Base-by-base conservation (phyloP, 2,329 filamentous ascomycete genomes). In the Aspergillus hortae region DNA sequence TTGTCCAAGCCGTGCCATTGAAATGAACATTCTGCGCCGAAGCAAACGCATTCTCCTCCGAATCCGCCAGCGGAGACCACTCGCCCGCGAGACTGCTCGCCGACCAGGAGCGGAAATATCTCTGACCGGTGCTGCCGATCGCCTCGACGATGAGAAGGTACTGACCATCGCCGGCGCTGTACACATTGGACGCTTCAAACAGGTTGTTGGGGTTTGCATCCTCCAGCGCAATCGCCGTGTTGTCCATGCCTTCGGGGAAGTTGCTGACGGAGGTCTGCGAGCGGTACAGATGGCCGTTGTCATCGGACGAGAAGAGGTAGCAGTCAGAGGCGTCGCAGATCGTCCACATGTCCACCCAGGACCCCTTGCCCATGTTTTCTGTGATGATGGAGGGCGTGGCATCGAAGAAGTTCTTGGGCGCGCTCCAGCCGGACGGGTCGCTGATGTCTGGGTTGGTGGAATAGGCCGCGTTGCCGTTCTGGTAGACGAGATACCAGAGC, bases 391-490 rank as follows among this genome's bases (percentile, higher is more conserved):
- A 48, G n/a, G 44, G 49, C 19, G 43, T 36, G 19, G 21, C 30
- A 9, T 12, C 23, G 36, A 27, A 52, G 21, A 48, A 52, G 27
- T 43, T 52, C 38, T 40, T 44, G 19, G 49, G 49, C 2, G 49
- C 44, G 12, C 19, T 48, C 49, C 44, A 44, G 14, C 49, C 44
- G 6, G 30, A 23, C 15, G 49, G 44, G 11, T 52, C 30, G 44
- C 30, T 48, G 30, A 52, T 48, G 12, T 52, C 36, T 7, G 25
- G 19, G 19, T 52, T 52, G 19, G 49, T 52, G 4, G 38, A 52
- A 44, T 52, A 52, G 7, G 49, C 49, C 14, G 38, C 49, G 14
- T 52, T 52, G 2, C 49, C 49, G 7, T 52, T 48, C 32, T 52
- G 44, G 27, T 40, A 52, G 17, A 43, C 38, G 3, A 48, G 38